A percentile compares a stretch with the other conserved stretches of the same genome.
Conservation (phyloP, 352 stramenopile genomes). For the Thalassiosira oceanica region DNA sequence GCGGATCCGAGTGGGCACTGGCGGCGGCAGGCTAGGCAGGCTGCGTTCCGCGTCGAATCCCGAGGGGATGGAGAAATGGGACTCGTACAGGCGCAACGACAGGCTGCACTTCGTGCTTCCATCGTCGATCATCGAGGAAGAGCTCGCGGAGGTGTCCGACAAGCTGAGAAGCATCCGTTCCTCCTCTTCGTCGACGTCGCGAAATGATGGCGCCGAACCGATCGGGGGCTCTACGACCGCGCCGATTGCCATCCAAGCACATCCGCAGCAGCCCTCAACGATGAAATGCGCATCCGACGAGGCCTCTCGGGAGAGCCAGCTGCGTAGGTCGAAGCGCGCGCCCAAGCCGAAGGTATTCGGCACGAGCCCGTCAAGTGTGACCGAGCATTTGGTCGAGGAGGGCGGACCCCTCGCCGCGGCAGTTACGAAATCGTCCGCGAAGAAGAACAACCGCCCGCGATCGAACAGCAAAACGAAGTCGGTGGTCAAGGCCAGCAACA, state of each 20-base stretch:
- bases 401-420: background rate
- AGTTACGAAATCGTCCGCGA: slow-evolving; percentile 3
- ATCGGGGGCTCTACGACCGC: slow-evolving; percentile 1
- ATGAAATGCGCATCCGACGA: background rate
- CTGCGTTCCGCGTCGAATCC: slow-evolving; percentile 78
- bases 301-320: background rate
- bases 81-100: slow-evolving; percentile 45
- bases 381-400: background rate
- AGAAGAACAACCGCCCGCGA: background rate
- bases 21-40: slow-evolving; percentile 7
- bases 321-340: background rate
- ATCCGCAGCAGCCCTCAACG: too few relatives aligned
- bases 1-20: background rate
- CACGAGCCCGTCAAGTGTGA: slow-evolving; percentile 2
- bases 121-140: slow-evolving; percentile 68
- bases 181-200: slow-evolving; percentile 15
- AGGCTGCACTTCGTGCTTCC: slow-evolving; percentile 68
- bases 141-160: too few relatives aligned
- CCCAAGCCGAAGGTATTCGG: slow-evolving; percentile 2
- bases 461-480: background rate
- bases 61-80: slow-evolving; percentile 80
- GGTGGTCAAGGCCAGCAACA: background rate
- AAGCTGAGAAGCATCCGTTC: slow-evolving; percentile 22
- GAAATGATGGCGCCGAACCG: background rate
- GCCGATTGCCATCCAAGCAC: background rate